phyloP scores from a whole-genome alignment of 192 early-diverging fungal genomes.

The Lunasporangiospora selenospora region DNA sequence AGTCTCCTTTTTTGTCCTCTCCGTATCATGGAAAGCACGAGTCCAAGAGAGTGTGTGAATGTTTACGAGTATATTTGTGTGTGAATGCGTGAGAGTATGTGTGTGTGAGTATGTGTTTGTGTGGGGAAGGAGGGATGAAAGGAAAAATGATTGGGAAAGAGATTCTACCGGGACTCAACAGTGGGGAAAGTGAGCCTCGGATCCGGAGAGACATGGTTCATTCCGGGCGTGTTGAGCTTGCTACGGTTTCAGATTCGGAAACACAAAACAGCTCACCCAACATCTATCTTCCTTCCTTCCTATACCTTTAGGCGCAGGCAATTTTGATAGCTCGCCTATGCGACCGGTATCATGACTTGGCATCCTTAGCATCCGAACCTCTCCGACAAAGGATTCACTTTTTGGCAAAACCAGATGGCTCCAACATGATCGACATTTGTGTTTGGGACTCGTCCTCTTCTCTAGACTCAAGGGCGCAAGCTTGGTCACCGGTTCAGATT shows the following conservation, averaged over 20 bases:
- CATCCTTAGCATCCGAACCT: conserved; percentile 24
- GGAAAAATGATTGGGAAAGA: too few relatives aligned
- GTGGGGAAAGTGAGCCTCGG: background rate
- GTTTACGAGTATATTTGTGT: too few relatives aligned
- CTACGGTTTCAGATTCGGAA: background rate
- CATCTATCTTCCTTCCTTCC: background rate
- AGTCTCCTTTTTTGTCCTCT: too few relatives aligned
- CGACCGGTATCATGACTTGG: conserved; percentile 33
- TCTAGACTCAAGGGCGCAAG: background rate
- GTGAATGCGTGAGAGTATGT: too few relatives aligned
- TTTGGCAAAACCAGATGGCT: conserved; percentile 29
- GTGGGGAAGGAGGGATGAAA: too few relatives aligned
- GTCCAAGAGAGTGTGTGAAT: too few relatives aligned
- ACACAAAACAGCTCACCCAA: background rate
- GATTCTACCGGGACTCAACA: too few relatives aligned
- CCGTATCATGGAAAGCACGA: too few relatives aligned
- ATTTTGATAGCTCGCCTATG: conserved; percentile 19
- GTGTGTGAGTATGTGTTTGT: too few relatives aligned
- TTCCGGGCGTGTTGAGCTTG: too few relatives aligned
- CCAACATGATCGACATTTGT: conserved; percentile 32
- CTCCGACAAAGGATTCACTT: conserved; percentile 42
- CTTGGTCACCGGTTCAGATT: conserved; percentile 11
- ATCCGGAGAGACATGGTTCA: conserved; percentile 1
- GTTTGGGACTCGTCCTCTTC: conserved; percentile 24
- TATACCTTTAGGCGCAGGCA: conserved; percentile 14